Conservation (phyloP, 2,329 filamentous ascomycete species). For the Aspergillus puulaauensis region DNA sequence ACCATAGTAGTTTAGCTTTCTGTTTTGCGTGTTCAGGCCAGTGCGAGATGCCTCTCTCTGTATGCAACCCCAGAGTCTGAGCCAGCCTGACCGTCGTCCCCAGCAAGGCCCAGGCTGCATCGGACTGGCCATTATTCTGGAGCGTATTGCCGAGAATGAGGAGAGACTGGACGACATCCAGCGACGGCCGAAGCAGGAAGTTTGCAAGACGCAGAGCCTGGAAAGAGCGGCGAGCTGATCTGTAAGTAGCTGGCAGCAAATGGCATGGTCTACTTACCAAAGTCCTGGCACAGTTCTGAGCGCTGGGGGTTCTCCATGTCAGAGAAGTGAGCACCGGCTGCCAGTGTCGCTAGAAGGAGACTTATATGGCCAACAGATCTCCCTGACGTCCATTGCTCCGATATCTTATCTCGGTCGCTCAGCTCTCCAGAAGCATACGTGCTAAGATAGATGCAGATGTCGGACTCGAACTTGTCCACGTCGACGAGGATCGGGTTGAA, state of each 20-base stretch:
- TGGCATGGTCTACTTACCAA: conserved; percentile 19
- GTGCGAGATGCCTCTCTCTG: conserved; percentile 32
- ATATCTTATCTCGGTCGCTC: conserved; percentile 17
- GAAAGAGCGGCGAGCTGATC: conserved; percentile 28
- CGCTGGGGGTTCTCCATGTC: conserved; percentile 27
- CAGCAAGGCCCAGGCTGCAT: conserved; percentile 31
- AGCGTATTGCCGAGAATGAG: conserved; percentile 55
- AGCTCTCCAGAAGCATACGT: conserved; percentile 25
- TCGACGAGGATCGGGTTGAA: conserved; percentile 34
- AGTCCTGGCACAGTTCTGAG: conserved; percentile 25
- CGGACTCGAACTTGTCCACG: conserved; percentile 29
- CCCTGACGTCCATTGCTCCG: conserved; percentile 24
- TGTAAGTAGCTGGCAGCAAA: neutral
- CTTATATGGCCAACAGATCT: conserved; percentile 29
- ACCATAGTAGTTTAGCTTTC: conserved; percentile 28
- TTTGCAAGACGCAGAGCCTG: conserved; percentile 59
- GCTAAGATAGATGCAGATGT: conserved; percentile 31
- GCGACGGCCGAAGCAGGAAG: conserved; percentile 55
- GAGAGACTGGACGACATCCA: conserved; percentile 57
- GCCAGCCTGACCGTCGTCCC: conserved; percentile 33
- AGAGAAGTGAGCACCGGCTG: conserved; percentile 33
- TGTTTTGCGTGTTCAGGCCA: conserved; percentile 24
- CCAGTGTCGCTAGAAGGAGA: conserved; percentile 29
- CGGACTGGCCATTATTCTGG: conserved; percentile 33
- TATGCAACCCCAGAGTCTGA: conserved; percentile 37